Evolutionary conservation across 495 filamentous ascomycete species (phyloP), one percentile per base, ranked within the genome.

Genomic region (Penicillium arizonense): DNA sequence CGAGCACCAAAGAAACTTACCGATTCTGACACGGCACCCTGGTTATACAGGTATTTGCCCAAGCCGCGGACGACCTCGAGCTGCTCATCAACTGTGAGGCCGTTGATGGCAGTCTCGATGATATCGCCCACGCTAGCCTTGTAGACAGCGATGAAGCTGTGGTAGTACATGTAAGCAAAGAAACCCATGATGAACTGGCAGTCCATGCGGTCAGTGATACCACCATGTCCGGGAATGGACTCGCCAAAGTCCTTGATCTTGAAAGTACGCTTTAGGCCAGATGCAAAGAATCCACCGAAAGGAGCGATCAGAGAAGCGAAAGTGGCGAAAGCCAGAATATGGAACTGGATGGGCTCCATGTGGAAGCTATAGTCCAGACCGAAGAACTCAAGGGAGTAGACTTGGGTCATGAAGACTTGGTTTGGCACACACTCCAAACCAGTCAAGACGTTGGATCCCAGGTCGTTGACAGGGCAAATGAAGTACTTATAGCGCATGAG

Each of bases 111-210:
- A 32, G 82, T 79, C 76, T 97, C 92, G 56, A 99, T 87, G 28
- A 97, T 86, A 44, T 83, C 84, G 4, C 91, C 93, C 11, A 95
- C 86, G 50, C 77, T 88, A 8, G 87, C 84, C 60, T 87, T 87
- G 73, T 92, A 83, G 14, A 89, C 77, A 8, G 92, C 92, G 64
- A 99, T 94, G 68, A 99, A 99, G 63, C 90, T 92, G 69, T 96
- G 90, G 73, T 94, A 97, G 72, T 99, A 99, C 79, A 99, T 89
- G 72, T 88, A 97, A 11, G 95, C 83, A 61, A 99, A 97, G 77
- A 97, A 90, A 9, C 95, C 95, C 95, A 99, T 99, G 75, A 97
- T 97, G 75, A 97, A 97, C 66, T 99, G 95, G 73, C 95, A 99
- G 63, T 99, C 95, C 95, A 99, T 97, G 21, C 95, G 86, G 69